Percentiles rank a stretch among this genome's conserved stretches.
phyloP scores from a whole-genome alignment of 345 rosid genomes.

The Dipteronia dyeriana region DNA sequence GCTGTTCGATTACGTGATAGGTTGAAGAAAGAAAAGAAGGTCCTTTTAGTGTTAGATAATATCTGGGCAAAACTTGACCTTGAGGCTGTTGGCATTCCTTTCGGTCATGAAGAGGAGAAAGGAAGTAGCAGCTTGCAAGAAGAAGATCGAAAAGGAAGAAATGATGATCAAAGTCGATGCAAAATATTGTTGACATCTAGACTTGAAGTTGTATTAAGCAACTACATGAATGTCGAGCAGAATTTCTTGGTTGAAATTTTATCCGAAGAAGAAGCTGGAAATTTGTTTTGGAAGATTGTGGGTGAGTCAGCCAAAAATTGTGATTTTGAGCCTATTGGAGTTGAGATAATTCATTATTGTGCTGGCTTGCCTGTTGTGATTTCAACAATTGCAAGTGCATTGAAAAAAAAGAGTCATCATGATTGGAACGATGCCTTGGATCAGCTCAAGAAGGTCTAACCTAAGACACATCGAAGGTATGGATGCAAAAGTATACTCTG shows the following conservation, averaged over 20 bases:
- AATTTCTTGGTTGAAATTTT: not conserved
- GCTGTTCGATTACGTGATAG: not conserved
- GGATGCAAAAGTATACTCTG: not conserved
- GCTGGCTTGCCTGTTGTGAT: conserved; percentile 27
- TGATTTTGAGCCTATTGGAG: not conserved
- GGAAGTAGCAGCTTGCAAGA: not conserved
- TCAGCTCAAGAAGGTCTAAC: not conserved
- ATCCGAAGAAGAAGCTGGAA: conserved; percentile 1
- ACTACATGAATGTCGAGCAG: conserved; percentile 11
- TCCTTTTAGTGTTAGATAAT: not conserved
- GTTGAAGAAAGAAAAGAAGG: conserved; percentile 11
- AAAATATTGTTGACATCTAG: conserved; percentile 36
- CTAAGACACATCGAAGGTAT: not conserved
- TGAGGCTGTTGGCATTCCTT: not conserved
- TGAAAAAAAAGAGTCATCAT: not conserved
- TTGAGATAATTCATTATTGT: conserved; percentile 6
- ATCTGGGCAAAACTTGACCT: not conserved
- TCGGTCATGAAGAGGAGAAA: too few relatives aligned
- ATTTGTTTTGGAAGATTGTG: conserved; percentile 3
- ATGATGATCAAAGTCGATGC: conserved; percentile 1
- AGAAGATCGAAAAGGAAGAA: not conserved
- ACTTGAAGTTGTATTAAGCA: not conserved
- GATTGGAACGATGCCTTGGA: conserved; percentile 13
- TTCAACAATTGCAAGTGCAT: conserved; percentile 12
- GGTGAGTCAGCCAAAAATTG: not conserved